phyloP scores from a whole-genome alignment of 768 basidiomycete species.

The Amyloporia xantha region DNA sequence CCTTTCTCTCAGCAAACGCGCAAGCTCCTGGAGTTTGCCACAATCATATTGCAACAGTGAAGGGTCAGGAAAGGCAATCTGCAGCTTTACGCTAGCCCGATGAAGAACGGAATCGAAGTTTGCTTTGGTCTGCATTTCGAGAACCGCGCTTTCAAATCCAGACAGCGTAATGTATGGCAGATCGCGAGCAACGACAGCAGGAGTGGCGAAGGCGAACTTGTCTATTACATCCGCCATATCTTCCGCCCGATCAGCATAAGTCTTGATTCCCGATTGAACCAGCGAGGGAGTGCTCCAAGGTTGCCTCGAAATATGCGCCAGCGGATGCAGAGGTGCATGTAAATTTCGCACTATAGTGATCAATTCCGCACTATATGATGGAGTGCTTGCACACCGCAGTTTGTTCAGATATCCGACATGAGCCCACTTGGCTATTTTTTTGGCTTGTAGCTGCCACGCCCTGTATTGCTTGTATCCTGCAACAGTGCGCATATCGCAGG shows the following conservation, averaged over 20 bases:
- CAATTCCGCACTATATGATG: slow-evolving; percentile 29
- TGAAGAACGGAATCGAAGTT: slow-evolving; percentile 70
- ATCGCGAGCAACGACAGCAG: slow-evolving; percentile 70
- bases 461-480: slow-evolving; percentile 56
- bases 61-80: slow-evolving; percentile 90
- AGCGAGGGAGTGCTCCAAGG: slow-evolving; percentile 39
- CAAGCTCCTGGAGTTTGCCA: slow-evolving; percentile 86
- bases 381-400: slow-evolving; percentile 47
- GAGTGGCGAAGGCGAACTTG: slow-evolving; percentile 76
- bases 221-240: slow-evolving; percentile 50
- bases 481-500: slow-evolving; percentile 68
- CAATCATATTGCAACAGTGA: slow-evolving; percentile 92
- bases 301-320: slow-evolving; percentile 4
- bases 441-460: slow-evolving; percentile 39
- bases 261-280: slow-evolving; percentile 50
- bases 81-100: slow-evolving; percentile 69
- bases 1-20: slow-evolving; percentile 71
- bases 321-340: slow-evolving; percentile 33
- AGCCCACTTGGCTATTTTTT: slow-evolving; percentile 53
- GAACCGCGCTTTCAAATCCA: slow-evolving; percentile 26
- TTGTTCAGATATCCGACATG: slow-evolving; percentile 71
- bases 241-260: slow-evolving; percentile 53
- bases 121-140: slow-evolving; percentile 16
- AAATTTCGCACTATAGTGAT: slow-evolving; percentile 35
- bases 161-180: slow-evolving; percentile 57